Evolutionary conservation across 345 rosid species (phyloP).

Genomic region (Syzygium jambos): DNA sequence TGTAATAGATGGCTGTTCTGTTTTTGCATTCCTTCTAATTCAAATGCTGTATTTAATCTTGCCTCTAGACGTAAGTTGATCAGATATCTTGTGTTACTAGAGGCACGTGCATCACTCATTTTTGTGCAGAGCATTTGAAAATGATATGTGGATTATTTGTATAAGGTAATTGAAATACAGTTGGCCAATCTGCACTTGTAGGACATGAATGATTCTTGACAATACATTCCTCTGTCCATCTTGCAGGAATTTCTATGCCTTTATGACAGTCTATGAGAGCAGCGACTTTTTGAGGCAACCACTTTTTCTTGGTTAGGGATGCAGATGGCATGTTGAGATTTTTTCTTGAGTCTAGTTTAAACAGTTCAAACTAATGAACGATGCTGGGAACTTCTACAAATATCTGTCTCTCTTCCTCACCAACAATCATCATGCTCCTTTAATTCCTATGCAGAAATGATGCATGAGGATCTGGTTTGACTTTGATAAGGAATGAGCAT

Average conservation of each 20-base stretch:
- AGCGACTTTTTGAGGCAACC: not conserved
- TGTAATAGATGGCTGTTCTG: not conserved
- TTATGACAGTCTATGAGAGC: constrained; percentile 14
- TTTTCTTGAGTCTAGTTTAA: not conserved
- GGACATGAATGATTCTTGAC: not conserved
- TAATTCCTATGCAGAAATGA: not conserved
- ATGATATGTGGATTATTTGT: not conserved
- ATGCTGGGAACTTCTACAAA: not conserved
- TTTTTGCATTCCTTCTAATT: not conserved
- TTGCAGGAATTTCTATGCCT: constrained; percentile 44
- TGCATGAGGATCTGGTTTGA: not conserved
- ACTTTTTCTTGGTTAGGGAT: constrained; percentile 2
- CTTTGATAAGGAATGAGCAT: not conserved
- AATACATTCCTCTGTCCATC: not conserved
- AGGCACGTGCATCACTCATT: not conserved
- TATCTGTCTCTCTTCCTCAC: not conserved
- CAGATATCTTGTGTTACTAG: not conserved
- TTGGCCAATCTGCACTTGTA: not conserved
- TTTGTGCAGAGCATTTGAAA: not conserved
- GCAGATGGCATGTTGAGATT: not conserved
- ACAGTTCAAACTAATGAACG: not conserved
- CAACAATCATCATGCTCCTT: not conserved
- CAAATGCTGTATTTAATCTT: not conserved
- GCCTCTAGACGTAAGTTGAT: not conserved
- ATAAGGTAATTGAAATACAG: not conserved